Base-by-base conservation (phyloP, 805 yeast species). In the Cyberlindnera bimundalis region DNA sequence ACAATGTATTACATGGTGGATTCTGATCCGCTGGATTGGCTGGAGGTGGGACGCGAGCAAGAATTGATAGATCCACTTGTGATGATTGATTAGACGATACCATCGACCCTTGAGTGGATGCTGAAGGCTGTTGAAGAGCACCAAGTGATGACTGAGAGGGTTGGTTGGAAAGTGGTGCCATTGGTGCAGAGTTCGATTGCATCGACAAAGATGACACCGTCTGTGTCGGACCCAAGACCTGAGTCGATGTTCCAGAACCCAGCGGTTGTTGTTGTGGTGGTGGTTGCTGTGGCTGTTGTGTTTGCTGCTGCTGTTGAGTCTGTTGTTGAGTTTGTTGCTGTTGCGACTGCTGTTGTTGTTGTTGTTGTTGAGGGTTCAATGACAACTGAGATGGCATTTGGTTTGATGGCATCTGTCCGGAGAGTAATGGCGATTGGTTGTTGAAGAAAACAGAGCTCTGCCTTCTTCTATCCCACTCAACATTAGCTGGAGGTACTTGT, bases 21-120 rank as follows among this genome's bases (percentile, higher is more conserved):
- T 93, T 93, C 65, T 93, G 99, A 64, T 93, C 99, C 2, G 99
- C 98, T 6, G 99, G 99, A 57, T 91, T 91, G 1, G 96, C 96
- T 6, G 95, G 95, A 5, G 91, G 89, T 12, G 93, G 95, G 23
- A 85, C 89, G 49, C 88, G 67, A 0, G 91, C 89, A 35, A 85
- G 64, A 33, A 84, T 66, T 0, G 89, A 81, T 47, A 84, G 68
- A 58, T 84, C 93, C 66, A 74, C 68, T 41, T 68, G 72, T 6
- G 72, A 64, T 0, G 60, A 44, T 15, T 43, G 48, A 25, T 23
- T 36, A 10, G 52, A 38, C 10, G 44, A 27, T 4, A 8, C 35
- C 39, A 35, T 26, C 4, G 41, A 33, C 4, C 31, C 32, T 19
- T 37, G 39, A 2, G 23, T 21, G 3, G 37, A 39, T 14, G 44